Evolutionary conservation across 2,329 filamentous ascomycete species (phyloP), one percentile per base, ranked within the genome.

Genomic region (Anthostomella pinea): DNA sequence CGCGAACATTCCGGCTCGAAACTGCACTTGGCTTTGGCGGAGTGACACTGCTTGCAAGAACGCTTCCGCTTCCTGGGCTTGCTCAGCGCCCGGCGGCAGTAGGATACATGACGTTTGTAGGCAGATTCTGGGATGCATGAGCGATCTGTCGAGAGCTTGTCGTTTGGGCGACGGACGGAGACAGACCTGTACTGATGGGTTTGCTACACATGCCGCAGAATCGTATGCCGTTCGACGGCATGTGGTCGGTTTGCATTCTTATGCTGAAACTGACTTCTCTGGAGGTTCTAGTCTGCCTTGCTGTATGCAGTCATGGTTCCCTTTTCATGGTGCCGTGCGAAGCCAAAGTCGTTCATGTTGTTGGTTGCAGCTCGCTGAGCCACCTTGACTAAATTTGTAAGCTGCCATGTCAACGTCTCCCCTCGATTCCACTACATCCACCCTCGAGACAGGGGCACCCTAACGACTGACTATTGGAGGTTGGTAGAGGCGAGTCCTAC

Each of bases 121-220:
- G 51, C 46, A 5, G 46, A 48, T 40, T 53, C 53, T 45, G 17
- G 21, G 8, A 13, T n/a, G n/a, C n/a, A n/a, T n/a, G 20, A 30
- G 36, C 8, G 32, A 15, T 19, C 35, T 25, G 9, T 31, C 10
- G n/a, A n/a, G 11, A 18, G 6, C 11, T 18, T 11, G 14, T 10
- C 1, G 17, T 17, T 7, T 28, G 17, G 18, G 28, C 13, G n/a
- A 13, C 20, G 15, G 14, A 8, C 22, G 19, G 18, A 26, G 21
- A 26, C 43, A 22, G 39, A 55, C 51, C 51, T 34, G 48, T 47
- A 8, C 40, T 31, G 33, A 53, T 53, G 7, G 52, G 52, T 13
- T 55, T 55, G 27, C 33, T 49, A 30, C 52, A 54, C n/a, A 55
- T 18, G 11, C 36, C 24, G 32, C 52, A 53, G 21, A 53, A 50